Percentiles rank a stretch among this genome's conserved stretches.
Evolutionary conservation across 495 filamentous ascomycete genomes (phyloP).

Genomic region (Tetracladium marchalianum): DNA sequence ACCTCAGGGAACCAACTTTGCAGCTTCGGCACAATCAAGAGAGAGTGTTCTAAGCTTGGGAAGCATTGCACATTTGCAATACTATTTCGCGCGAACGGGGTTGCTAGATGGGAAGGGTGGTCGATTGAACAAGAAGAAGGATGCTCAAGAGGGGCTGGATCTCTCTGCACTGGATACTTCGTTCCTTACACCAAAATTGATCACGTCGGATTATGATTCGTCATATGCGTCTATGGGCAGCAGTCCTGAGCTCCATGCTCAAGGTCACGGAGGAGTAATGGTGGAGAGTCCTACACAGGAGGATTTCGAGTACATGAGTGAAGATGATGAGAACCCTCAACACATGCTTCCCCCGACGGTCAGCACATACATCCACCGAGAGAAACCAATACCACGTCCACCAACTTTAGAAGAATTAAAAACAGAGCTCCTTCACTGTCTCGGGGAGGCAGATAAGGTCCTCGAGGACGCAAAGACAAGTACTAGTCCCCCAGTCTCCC

Average conservation of each 20-base stretch:
- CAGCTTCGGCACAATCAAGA: slow-evolving; percentile 75
- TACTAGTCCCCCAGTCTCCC: slow-evolving; percentile 6
- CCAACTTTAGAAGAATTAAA: slow-evolving; percentile 72
- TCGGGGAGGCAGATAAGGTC: slow-evolving; percentile 55
- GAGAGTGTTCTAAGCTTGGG: slow-evolving; percentile 94
- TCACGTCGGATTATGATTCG: slow-evolving; percentile 37
- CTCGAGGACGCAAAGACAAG: slow-evolving; percentile 33
- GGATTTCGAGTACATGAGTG: slow-evolving; percentile 43
- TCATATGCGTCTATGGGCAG: slow-evolving; percentile 46
- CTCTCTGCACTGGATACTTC: slow-evolving; percentile 33
- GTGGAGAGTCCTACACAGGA: slow-evolving; percentile 30
- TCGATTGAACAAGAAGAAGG: slow-evolving; percentile 58
- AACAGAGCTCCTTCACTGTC: slow-evolving; percentile 56
- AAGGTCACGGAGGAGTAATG: slow-evolving; percentile 21
- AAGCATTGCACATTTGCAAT: slow-evolving; percentile 93
- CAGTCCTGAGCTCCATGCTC: slow-evolving; percentile 38
- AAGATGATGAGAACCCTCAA: slow-evolving; percentile 48
- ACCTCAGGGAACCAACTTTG: slow-evolving; percentile 83
- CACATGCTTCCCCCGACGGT: slow-evolving; percentile 91
- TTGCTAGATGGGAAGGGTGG: slow-evolving; percentile 89
- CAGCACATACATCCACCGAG: slow-evolving; percentile 87
- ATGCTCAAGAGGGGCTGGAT: slow-evolving; percentile 9
- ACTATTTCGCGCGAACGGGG: slow-evolving; percentile 94
- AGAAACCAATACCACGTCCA: slow-evolving; percentile 76
- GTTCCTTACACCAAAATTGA: slow-evolving; percentile 28